phyloP scores from a whole-genome alignment of 208 protist genomes.

The Trypanosoma mega region DNA sequence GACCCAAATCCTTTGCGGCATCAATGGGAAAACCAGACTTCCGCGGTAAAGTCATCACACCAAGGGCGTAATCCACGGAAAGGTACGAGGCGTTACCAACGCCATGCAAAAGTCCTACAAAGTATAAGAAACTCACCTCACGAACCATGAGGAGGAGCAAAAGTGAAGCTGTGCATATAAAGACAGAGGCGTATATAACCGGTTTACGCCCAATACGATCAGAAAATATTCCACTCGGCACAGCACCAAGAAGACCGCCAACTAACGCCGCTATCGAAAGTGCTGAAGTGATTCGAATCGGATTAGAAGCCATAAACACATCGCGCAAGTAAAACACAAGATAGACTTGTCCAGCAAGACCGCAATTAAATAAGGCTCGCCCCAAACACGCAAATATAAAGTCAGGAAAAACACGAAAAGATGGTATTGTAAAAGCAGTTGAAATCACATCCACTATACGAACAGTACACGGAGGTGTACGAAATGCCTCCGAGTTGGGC shows the following conservation, averaged over 20 bases:
- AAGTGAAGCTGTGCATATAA: slow-evolving; percentile 19
- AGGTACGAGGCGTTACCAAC: slow-evolving; percentile 37
- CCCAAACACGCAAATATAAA: slow-evolving; percentile 30
- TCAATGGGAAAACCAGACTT: slow-evolving; percentile 25
- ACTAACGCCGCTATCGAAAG: slow-evolving; percentile 26
- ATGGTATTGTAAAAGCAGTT: slow-evolving; percentile 24
- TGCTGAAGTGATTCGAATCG: slow-evolving; percentile 19
- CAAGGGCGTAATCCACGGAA: slow-evolving; percentile 35
- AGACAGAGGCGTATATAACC: slow-evolving; percentile 25
- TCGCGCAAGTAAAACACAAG: slow-evolving; percentile 34
- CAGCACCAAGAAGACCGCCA: slow-evolving; percentile 24
- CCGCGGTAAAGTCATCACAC: slow-evolving; percentile 26
- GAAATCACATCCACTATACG: slow-evolving; percentile 11
- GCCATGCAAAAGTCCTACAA: slow-evolving; percentile 28
- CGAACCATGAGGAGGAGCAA: slow-evolving; percentile 21
- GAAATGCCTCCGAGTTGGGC: slow-evolving; percentile 9
- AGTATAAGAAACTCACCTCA: slow-evolving; percentile 14
- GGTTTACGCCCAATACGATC: slow-evolving; percentile 34
- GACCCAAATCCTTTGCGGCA: slow-evolving; percentile 36
- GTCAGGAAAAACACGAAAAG: slow-evolving; percentile 29
- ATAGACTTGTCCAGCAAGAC: slow-evolving; percentile 31
- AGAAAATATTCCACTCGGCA: slow-evolving; percentile 29
- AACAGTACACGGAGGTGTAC: not conserved
- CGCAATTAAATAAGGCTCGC: slow-evolving; percentile 29
- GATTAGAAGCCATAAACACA: slow-evolving; percentile 14